phyloP scores from a whole-genome alignment of 106 monocot genomes.

The Dendrobium chrysotoxum region DNA sequence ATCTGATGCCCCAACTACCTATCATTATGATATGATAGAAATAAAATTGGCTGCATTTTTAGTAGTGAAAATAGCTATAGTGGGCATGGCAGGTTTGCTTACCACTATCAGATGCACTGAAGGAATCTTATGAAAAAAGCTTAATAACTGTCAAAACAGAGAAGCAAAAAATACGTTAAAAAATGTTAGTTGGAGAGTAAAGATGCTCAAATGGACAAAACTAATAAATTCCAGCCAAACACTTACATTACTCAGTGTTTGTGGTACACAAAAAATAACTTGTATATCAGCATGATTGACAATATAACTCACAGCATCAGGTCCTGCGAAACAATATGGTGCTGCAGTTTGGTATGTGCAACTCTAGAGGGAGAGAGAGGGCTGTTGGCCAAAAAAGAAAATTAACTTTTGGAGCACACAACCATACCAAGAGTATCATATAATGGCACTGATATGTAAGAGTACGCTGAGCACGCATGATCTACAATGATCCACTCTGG shows the following conservation, averaged over 20 bases:
- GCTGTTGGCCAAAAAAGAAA: neutral
- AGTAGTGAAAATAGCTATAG: neutral
- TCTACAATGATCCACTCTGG: constrained; percentile 95
- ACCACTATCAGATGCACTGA: constrained; percentile 90
- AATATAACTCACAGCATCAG: constrained; percentile 91
- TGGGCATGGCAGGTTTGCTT: constrained; percentile 10
- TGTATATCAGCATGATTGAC: constrained; percentile 76
- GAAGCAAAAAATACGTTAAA: neutral
- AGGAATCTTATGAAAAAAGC: constrained; percentile 69
- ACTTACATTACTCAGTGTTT: constrained; percentile 78
- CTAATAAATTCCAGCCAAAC: neutral
- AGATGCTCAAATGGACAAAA: neutral
- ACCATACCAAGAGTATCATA: constrained; percentile 97
- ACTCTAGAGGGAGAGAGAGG: neutral
- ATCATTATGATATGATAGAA: constrained; percentile 11
- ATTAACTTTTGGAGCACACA: neutral
- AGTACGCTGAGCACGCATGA: constrained; percentile 94
- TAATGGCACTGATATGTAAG: constrained; percentile 84
- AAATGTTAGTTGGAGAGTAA: neutral
- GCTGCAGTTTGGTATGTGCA: neutral
- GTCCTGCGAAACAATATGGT: constrained; percentile 47
- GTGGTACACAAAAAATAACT: constrained; percentile 80
- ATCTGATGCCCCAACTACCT: constrained; percentile 72
- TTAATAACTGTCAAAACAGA: constrained; percentile 54
- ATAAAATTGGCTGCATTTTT: neutral